These are phyloP conservation scores for Cystoisospora suis DNA, from an alignment of 169 alveolate species.

Conservation along the genomic window DNA sequence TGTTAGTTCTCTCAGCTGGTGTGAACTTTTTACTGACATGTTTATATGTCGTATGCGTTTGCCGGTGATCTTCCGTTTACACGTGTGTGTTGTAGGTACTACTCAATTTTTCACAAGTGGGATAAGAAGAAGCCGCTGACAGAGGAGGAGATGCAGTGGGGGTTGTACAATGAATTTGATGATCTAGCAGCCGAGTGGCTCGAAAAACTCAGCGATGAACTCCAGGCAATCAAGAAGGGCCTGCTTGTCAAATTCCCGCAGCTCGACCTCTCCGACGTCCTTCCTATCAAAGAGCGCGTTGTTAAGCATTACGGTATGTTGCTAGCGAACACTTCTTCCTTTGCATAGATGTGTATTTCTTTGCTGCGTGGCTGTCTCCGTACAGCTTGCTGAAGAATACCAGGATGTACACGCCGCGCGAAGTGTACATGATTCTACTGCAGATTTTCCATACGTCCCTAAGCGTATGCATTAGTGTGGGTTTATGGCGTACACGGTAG, in stretches of 20 bases:
- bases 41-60: no score
- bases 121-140: constrained; percentile 34
- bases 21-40: no score
- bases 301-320: constrained; percentile 52
- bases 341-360: no score
- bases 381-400: not conserved
- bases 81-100: constrained; percentile 24
- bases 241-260: not conserved
- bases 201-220: constrained; percentile 36
- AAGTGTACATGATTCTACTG: no score
- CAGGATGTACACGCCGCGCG: no score
- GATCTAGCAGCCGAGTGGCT: constrained; percentile 47
- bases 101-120: constrained; percentile 57
- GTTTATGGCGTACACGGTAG: no score
- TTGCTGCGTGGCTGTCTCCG: not conserved
- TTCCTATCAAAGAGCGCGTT: constrained; percentile 60
- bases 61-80: no score
- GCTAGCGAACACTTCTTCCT: no score
- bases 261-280: constrained; percentile 45
- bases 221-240: constrained; percentile 43
- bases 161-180: constrained; percentile 60
- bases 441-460: no score
- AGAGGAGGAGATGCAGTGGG: constrained; percentile 60
- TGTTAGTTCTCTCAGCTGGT: no score
- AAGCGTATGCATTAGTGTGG: no score